Evolutionary conservation across 371 early-diverging fungal species (phyloP).

Genomic region (Chytridiales sp.): DNA sequence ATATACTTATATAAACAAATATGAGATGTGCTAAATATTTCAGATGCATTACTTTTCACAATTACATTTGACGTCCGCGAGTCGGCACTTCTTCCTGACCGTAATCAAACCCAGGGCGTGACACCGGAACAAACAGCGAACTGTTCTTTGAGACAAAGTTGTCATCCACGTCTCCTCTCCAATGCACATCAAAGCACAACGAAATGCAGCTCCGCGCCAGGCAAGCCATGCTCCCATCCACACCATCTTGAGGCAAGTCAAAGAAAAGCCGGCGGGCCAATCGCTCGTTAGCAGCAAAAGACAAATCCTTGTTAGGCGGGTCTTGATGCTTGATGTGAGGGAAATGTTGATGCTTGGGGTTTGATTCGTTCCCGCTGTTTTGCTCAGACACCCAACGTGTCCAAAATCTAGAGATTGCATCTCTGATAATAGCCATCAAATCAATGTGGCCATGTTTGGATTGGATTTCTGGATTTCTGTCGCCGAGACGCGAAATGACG

Average conservation of each 20-base stretch:
- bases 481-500: conserved; percentile 64
- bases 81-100: too few species aligned
- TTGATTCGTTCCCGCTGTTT: background rate
- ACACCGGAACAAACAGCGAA: too few species aligned
- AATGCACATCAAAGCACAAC: conserved; percentile 35
- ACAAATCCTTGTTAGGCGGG: conserved; percentile 14
- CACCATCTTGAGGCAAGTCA: conserved; percentile 71
- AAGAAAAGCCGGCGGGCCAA: conserved; percentile 74
- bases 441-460: conserved; percentile 57
- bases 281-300: conserved; percentile 62
- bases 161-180: too few species aligned
- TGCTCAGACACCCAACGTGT: conserved; percentile 54
- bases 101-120: too few species aligned
- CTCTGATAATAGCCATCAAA: conserved; percentile 60
- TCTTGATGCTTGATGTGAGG: background rate
- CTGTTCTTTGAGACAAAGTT: too few species aligned
- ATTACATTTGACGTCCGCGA: too few species aligned
- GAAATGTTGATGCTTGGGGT: background rate
- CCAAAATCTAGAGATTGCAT: conserved; percentile 71
- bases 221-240: conserved; percentile 68
- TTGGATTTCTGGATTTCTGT: conserved; percentile 62
- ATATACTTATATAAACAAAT: too few species aligned
- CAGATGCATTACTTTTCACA: too few species aligned
- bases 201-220: conserved; percentile 48
- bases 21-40: too few species aligned